Base-by-base conservation (phyloP, 75 land plant species). In the Sequoiadendron giganteum region DNA sequence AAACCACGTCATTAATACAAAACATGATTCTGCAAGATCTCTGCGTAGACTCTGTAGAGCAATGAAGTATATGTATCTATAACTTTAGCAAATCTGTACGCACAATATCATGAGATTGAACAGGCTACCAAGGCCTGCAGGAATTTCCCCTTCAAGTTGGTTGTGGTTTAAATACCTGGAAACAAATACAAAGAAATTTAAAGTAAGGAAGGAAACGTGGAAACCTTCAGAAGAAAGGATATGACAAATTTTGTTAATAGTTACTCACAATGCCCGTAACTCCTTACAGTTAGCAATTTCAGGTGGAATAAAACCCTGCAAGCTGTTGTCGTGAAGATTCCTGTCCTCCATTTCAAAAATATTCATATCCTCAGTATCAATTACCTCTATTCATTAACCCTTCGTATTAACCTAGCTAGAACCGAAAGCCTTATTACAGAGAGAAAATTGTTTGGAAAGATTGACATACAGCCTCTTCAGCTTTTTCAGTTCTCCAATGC, bases 181-280 rank as follows among this genome's bases (percentile, higher is more conserved):
- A 65, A 58, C 45, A 89, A 21, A 85, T 10, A 48, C 34, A 15
- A 34, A 45, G 0, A 9, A 84, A 6, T 3, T 2, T 34, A 30
- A 15, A 28, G 10, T 18, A 85, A 47, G 77, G 16, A 84, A 34
- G 61, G 70, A 85, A 78, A 82, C 42, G 18, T 75, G 56, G 45
- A 1, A 56, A n/a, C n/a, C 25, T 18, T 77, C 13, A 3, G 85
- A 36, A 89, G 21, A 30, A n/a, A 5, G 40, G 47, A 61, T 43
- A 89, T 32, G 84, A 32, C 13, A 73, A 2, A 87, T 40, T 52
- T 40, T 16, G 88, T 42, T 49, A 75, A 49, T 38, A 84, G n/a
- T 38, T 49, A 87, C 96, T 92, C 90, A 97, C 99, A 97, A 79
- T 48, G 99, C 99, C 90, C 95, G 91, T 28, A 97, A 91, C 54